Evolutionary conservation across 164 flowering plant species (phyloP).

Genomic region (Echeveria elegans): DNA sequence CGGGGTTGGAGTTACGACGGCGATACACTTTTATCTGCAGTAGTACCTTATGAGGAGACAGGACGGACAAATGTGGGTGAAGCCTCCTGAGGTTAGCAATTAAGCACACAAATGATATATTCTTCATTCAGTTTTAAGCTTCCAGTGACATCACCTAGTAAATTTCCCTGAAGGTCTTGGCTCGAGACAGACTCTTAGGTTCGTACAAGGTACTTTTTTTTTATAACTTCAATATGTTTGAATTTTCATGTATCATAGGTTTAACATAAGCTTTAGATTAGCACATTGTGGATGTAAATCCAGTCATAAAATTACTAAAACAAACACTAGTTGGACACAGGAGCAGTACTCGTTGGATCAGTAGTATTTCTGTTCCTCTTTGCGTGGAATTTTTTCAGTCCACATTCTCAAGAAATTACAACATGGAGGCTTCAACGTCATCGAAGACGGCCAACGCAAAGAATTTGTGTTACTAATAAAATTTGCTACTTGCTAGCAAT

Average conservation of each 20-base stretch:
- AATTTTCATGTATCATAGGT: background rate
- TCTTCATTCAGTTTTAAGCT: background rate
- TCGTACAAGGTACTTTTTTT: background rate
- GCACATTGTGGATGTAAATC: constrained; percentile 35
- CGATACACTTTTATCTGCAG: constrained; percentile 45
- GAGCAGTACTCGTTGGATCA: constrained; percentile 63
- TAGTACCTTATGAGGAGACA: constrained; percentile 88
- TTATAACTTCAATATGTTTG: constrained; percentile 23
- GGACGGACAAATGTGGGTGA: constrained; percentile 99
- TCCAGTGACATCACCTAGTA: background rate
- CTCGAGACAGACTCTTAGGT: constrained; percentile 33
- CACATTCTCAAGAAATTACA: constrained; percentile 27
- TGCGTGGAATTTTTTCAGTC: constrained; percentile 48
- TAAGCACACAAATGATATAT: background rate
- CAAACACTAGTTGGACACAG: constrained; percentile 92
- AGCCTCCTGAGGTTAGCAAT: constrained; percentile 75
- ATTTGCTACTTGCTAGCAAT: background rate
- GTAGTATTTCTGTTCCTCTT: constrained; percentile 54
- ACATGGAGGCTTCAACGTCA: constrained; percentile 24
- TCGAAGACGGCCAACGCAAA: constrained; percentile 34
- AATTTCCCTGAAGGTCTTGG: constrained; percentile 45
- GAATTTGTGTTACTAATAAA: constrained; percentile 39
- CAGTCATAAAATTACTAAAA: constrained; percentile 83
- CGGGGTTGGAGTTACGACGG: constrained; percentile 98
- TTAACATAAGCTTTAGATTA: no score